Evolutionary conservation across 257 asterid genomes (phyloP).

Genomic region (Solanum pinnatisectum): DNA sequence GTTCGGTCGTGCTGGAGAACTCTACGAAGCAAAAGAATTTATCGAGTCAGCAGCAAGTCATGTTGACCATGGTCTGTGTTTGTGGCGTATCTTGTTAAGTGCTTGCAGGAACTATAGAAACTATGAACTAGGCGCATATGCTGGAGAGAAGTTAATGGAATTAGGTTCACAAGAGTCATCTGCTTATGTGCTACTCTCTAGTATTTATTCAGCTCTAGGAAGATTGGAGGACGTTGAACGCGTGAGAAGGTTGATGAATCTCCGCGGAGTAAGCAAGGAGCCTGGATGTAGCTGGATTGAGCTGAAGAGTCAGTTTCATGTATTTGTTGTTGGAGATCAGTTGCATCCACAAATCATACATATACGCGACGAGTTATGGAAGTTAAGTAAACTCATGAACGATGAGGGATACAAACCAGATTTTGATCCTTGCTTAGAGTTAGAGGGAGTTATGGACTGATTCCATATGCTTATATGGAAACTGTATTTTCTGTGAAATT

Average conservation of each 20-base stretch:
- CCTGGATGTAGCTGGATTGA: constrained; percentile 97
- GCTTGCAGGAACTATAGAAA: constrained; percentile 60
- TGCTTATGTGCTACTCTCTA: constrained; percentile 66
- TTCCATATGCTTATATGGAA: not conserved
- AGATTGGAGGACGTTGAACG: constrained; percentile 50
- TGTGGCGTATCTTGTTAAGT: constrained; percentile 81
- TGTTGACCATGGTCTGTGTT: constrained; percentile 52
- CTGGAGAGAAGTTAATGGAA: constrained; percentile 77
- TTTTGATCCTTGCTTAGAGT: constrained; percentile 14
- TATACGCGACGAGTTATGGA: constrained; percentile 38
- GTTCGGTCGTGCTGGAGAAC: constrained; percentile 81
- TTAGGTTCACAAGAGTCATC: constrained; percentile 74
- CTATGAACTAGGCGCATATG: constrained; percentile 76
- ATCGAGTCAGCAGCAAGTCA: constrained; percentile 38
- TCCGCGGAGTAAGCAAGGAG: constrained; percentile 62
- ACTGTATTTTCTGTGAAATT: not conserved
- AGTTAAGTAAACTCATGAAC: constrained; percentile 44
- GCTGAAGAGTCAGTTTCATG: constrained; percentile 66
- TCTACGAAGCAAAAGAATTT: constrained; percentile 60
- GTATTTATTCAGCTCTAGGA: constrained; percentile 72
- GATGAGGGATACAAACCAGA: constrained; percentile 24
- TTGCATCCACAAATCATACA: constrained; percentile 53
- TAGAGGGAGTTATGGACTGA: constrained; percentile 5
- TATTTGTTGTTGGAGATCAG: constrained; percentile 68
- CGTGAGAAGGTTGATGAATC: constrained; percentile 58